Evolutionary conservation across 2,329 filamentous ascomycete genomes (phyloP).

Genomic region (Cercospora sojina): DNA sequence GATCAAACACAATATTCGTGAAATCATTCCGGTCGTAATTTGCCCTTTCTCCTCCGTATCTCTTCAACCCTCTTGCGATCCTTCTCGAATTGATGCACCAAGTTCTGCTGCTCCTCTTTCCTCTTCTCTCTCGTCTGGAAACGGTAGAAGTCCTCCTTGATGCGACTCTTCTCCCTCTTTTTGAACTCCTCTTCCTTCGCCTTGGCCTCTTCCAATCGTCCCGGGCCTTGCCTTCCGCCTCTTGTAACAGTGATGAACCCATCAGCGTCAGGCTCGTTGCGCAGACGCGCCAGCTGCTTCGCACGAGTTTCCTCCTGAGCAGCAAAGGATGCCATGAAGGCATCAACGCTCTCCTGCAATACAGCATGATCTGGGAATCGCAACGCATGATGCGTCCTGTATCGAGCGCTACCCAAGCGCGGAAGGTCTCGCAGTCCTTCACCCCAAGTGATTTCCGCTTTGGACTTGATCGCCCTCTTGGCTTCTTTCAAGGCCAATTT

Average conservation of each 20-base stretch:
- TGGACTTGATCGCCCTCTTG: slow-evolving; percentile 58
- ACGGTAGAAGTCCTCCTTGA: slow-evolving; percentile 73
- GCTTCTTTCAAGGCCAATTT: slow-evolving; percentile 75
- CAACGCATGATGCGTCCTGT: slow-evolving; percentile 65
- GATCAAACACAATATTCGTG: background rate
- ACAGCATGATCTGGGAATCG: slow-evolving; percentile 66
- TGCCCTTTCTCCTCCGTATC: slow-evolving; percentile 31
- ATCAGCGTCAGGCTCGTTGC: slow-evolving; percentile 85
- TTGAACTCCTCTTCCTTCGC: slow-evolving; percentile 61
- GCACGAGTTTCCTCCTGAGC: slow-evolving; percentile 66
- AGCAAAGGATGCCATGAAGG: slow-evolving; percentile 78
- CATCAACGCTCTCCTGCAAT: slow-evolving; percentile 74
- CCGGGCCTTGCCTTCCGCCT: slow-evolving; percentile 71
- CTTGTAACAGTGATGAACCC: slow-evolving; percentile 90
- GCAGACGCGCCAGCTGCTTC: slow-evolving; percentile 60
- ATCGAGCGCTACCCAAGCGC: slow-evolving; percentile 55
- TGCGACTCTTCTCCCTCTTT: slow-evolving; percentile 59
- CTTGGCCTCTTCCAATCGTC: slow-evolving; percentile 62
- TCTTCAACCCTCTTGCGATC: slow-evolving; percentile 30
- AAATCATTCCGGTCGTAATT: slow-evolving; percentile 25
- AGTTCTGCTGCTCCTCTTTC: slow-evolving; percentile 69
- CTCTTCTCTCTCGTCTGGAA: slow-evolving; percentile 79
- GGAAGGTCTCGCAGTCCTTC: slow-evolving; percentile 57
- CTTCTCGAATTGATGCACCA: slow-evolving; percentile 68
- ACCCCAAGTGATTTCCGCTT: slow-evolving; percentile 67